Base-by-base conservation (phyloP, 805 yeast genomes). In the Lachancea thermotolerans region DNA sequence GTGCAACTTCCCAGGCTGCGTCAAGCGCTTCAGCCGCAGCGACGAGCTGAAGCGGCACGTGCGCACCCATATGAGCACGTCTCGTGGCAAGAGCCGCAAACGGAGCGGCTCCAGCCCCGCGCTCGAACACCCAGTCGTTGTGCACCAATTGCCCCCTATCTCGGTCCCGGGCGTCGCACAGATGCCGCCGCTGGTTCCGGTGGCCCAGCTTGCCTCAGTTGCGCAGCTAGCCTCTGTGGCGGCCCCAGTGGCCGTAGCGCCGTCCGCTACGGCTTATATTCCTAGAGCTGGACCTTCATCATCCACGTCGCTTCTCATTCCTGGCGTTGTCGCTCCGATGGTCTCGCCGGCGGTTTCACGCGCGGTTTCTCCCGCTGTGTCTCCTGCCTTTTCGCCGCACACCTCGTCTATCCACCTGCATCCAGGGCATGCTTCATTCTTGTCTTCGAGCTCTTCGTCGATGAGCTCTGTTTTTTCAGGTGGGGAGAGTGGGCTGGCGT, bases 31-130 rank as follows among this genome's bases (percentile, higher is more conserved):
- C 56, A 75, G 83, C 39, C 67, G 91, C 45, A 77, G 82, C 32
- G 91, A 83, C 62, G 91, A 83, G 58, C 67, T 83, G 44, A 83
- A 88, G 11, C 72, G 91, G 58, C 91, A 83, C 59, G 68, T 77
- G 38, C 70, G 89, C 48, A 83, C 82, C 45, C 90, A 84, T 60
- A 78, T 81, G 27, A 82, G 82, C 54, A 85, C 88, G n/a, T 37
- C 45, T 10, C 27, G 41, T 16, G 39, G 45, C 31, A 42, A 42
- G 32, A 18, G 45, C 31, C 35, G 41, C 18, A 29, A 31, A 27
- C 41, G 45, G 2, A 15, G 36, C 32, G 41, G 41, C 10, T 25
- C 40, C n/a, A 28, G 44, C 21, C 14, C 38, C 10, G 29, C 32
- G 21, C 18, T 29, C 17, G 37, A 41, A 15, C 45, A 42, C 33